These are phyloP conservation scores for Simmondsia chinensis DNA, from an alignment of 148 eudicot species.

Conservation along the genomic window DNA sequence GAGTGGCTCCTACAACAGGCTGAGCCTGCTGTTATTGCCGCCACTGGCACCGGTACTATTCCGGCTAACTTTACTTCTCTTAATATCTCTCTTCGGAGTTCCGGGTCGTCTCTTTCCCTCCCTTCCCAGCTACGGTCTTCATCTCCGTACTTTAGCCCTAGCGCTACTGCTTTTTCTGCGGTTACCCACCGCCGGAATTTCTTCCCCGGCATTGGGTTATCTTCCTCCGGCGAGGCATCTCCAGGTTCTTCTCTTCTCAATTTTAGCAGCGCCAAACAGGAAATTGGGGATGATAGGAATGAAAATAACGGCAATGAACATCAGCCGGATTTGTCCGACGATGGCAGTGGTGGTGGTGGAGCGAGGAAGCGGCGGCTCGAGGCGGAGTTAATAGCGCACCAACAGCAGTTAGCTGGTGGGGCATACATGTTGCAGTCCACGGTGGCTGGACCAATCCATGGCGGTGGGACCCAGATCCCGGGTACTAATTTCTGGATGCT, in stretches of 20 bases:
- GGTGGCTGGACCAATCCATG: conserved; percentile 22
- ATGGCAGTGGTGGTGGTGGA: background rate
- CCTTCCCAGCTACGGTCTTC: conserved; percentile 24
- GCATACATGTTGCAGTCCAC: conserved; percentile 27
- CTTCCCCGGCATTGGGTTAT: conserved; percentile 6
- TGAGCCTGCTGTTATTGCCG: conserved; percentile 43
- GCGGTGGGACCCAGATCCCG: conserved; percentile 24
- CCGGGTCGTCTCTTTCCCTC: conserved; percentile 27
- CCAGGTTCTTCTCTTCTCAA: background rate
- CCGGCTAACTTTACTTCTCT: conserved; percentile 36
- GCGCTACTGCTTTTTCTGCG: conserved; percentile 2
- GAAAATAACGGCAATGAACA: background rate
- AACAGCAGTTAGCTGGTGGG: conserved; percentile 8
- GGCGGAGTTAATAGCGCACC: conserved; percentile 7
- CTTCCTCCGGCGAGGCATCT: background rate
- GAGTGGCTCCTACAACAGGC: conserved; percentile 51
- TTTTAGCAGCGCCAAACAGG: conserved; percentile 8
- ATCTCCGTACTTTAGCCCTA: conserved; percentile 8
- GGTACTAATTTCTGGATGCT: conserved; percentile 30
- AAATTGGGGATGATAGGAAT: background rate
- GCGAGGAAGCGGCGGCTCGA: conserved; percentile 14
- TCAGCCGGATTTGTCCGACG: background rate
- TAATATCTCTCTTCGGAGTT: conserved; percentile 31
- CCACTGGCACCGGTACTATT: conserved; percentile 44
- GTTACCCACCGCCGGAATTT: conserved; percentile 3